Conservation (phyloP, 164 flowering plant species). For the Chloranthus sessilifolius region DNA sequence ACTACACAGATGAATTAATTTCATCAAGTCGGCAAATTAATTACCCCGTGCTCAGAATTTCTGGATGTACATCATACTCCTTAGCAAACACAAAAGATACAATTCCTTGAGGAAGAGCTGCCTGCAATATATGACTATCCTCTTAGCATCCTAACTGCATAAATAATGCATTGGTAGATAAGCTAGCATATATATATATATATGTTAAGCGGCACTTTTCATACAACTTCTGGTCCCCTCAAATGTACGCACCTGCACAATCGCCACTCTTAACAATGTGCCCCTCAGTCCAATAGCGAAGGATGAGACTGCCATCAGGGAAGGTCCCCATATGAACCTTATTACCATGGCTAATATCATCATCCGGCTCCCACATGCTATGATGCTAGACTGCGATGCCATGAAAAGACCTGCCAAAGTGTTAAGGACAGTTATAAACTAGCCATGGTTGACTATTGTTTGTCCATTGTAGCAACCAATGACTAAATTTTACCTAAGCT, state of each 20-base stretch:
- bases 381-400: constrained; percentile 53
- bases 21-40: background rate
- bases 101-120: constrained; percentile 83
- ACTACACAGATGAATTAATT: background rate
- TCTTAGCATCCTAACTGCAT: constrained; percentile 7
- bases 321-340: constrained; percentile 64
- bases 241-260: constrained; percentile 53
- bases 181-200: background rate
- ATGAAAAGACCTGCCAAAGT: constrained; percentile 62
- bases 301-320: constrained; percentile 54
- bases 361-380: constrained; percentile 54
- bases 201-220: background rate
- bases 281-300: constrained; percentile 42
- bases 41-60: constrained; percentile 71
- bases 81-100: constrained; percentile 80
- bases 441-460: background rate
- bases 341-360: constrained; percentile 44
- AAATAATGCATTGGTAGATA: no score
- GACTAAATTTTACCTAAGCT: constrained; percentile 53
- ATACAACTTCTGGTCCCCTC: background rate
- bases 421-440: constrained; percentile 2
- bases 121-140: constrained; percentile 31
- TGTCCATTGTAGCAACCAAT: background rate
- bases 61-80: constrained; percentile 70
- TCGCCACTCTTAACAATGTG: constrained; percentile 37